Evolutionary conservation across 1,284 basidiomycete genomes (phyloP), one percentile per base, ranked within the genome.

Genomic region (Puccinia triticina): DNA sequence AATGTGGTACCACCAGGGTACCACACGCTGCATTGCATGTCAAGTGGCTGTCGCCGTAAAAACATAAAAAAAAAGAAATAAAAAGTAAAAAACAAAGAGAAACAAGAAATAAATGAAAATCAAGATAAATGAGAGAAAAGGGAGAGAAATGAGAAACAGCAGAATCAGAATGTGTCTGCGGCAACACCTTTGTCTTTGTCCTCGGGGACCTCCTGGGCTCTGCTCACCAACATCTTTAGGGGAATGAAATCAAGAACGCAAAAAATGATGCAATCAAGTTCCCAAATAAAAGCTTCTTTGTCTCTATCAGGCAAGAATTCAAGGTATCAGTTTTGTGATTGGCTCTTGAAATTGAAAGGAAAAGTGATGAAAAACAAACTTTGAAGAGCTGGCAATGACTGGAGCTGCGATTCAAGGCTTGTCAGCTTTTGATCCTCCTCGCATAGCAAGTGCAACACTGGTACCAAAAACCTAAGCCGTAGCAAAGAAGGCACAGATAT

Each of bases 361-460:
- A 75, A 34, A 14, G 37, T 1, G n/a, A 59, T 43, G 7, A 40
- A 75, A 75, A 40, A 57, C 73, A 10, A 26, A 75, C 73, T 75
- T 75, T 21, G 73, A 75, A 75, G 73, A 75, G 73, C 73, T 75
- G 37, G 18, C 43, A 32, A 75, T 75, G 12, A 34, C 32, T 55
- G 73, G 73, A 26, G 73, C 32, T 21, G 73, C 53, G 57, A 75
- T 75, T 55, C 59, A 4, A 14, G 48, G 34, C 40, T 75, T 59
- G 34, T 75, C 37, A 21, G 73, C 21, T 40, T 55, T 75, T 18
- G 73, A 75, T 37, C 34, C 73, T 37, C 73, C 73, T 75, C 53
- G 73, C 73, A 75, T 75, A 46, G 73, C 73, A 18, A 75, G 40
- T 7, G 73, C 73, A 34, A 75, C 73, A n/a, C 73, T 53, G 57